Conservation (phyloP, 2,329 filamentous ascomycete genomes). For the Hymenoscyphus fraxineus region DNA sequence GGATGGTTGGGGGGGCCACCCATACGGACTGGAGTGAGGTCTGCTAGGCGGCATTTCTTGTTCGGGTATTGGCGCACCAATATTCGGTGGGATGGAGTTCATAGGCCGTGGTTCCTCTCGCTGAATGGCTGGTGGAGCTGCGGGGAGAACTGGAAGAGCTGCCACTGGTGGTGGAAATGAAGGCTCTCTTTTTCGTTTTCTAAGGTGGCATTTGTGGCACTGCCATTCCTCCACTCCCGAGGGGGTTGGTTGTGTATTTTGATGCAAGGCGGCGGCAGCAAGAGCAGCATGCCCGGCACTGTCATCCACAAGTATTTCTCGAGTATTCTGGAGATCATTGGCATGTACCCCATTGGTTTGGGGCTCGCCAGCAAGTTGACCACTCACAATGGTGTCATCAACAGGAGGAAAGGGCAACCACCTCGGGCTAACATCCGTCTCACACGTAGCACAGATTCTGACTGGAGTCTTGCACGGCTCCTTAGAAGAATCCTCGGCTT, state of each 20-base stretch:
- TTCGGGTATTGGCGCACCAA: constrained; percentile 30
- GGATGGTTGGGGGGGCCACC: constrained; percentile 37
- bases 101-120: constrained; percentile 23
- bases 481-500: constrained; percentile 25
- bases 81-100: constrained; percentile 29
- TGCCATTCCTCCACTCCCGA: constrained; percentile 51
- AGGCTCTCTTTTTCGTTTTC: constrained; percentile 41
- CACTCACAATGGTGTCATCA: constrained; percentile 6
- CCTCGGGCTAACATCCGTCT: constrained; percentile 67
- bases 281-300: constrained; percentile 30
- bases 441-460: constrained; percentile 61
- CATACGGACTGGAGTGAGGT: constrained; percentile 23
- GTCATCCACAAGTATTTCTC: constrained; percentile 12
- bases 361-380: constrained; percentile 4
- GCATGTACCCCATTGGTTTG: constrained; percentile 16
- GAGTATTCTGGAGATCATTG: constrained; percentile 13
- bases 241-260: constrained; percentile 25
- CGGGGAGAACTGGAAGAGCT: background rate
- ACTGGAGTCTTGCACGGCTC: constrained; percentile 9
- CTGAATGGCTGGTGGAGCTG: constrained; percentile 19
- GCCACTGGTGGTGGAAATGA: constrained; percentile 15
- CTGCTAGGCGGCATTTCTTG: constrained; percentile 24
- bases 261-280: constrained; percentile 33
- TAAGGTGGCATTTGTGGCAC: constrained; percentile 69
- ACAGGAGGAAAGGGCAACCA: constrained; percentile 53